These are phyloP conservation scores for Rhodotorula glutinis DNA, from an alignment of 1,284 basidiomycete genomes.

Conservation along the genomic window DNA sequence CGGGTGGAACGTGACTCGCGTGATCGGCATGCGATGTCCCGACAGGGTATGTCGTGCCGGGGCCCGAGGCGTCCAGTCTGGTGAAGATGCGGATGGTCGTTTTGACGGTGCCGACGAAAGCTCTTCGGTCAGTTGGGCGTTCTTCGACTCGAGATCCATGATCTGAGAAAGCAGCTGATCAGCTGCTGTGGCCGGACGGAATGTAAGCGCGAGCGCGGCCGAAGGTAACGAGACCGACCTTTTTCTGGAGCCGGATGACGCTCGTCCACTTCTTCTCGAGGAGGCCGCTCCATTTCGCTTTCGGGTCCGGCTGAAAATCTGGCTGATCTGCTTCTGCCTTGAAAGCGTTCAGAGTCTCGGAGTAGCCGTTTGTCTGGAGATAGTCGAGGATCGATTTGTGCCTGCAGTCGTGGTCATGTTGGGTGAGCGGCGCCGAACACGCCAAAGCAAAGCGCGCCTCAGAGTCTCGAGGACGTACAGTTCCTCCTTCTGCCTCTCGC, in stretches of 20 bases:
- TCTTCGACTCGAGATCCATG: constrained; percentile 79
- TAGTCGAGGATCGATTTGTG: constrained; percentile 84
- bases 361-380: constrained; percentile 64
- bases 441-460: constrained; percentile 35
- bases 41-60: constrained; percentile 73
- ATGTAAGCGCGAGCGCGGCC: too few relatives aligned
- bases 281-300: constrained; percentile 74
- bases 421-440: background rate
- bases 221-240: constrained; percentile 54
- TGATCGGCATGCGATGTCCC: constrained; percentile 74
- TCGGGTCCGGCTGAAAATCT: constrained; percentile 74
- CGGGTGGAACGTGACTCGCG: constrained; percentile 80
- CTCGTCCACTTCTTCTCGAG: constrained; percentile 95
- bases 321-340: constrained; percentile 57
- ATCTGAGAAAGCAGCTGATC: constrained; percentile 56
- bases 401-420: constrained; percentile 50
- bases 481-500: constrained; percentile 66
- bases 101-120: constrained; percentile 58
- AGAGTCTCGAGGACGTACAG: constrained; percentile 56
- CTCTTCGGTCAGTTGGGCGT: constrained; percentile 73
- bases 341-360: constrained; percentile 62
- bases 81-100: constrained; percentile 61
- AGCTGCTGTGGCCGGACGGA: background rate
- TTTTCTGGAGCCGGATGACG: constrained; percentile 87
- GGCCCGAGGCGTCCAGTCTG: constrained; percentile 77